A percentile compares a stretch with the other conserved stretches of the same genome.
phyloP scores from a whole-genome alignment of 177 flowering plant genomes.

The Vitis hybrid region DNA sequence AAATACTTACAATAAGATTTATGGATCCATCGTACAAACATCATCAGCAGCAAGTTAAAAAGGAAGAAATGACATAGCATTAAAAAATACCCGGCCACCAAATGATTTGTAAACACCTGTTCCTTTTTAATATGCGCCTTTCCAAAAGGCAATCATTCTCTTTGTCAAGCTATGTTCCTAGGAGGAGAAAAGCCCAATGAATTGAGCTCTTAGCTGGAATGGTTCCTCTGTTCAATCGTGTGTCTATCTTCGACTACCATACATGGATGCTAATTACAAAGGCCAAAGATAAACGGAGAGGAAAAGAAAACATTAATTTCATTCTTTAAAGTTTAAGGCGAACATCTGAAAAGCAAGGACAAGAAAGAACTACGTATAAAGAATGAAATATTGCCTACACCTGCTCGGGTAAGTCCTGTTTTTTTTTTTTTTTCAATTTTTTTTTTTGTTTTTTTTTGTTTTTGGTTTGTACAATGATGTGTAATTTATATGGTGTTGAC shows the following conservation, averaged over 20 bases:
- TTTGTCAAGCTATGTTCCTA: too few species aligned
- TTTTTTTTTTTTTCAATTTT: slow-evolving; percentile 3
- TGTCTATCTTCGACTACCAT: too few species aligned
- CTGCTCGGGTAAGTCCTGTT: slow-evolving; percentile 25
- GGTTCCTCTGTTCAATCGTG: too few species aligned
- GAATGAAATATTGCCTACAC: slow-evolving; percentile 38
- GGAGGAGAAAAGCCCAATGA: too few species aligned
- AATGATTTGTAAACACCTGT: background rate
- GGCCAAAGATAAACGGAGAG: background rate
- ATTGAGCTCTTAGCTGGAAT: too few species aligned
- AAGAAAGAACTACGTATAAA: slow-evolving; percentile 22
- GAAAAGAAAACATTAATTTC: background rate
- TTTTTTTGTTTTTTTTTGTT: background rate
- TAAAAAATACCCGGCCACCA: background rate
- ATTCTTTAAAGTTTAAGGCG: background rate
- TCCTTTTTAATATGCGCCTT: too few species aligned
- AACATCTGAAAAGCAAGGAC: slow-evolving; percentile 9
- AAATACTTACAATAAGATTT: too few species aligned
- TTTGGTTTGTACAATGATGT: slow-evolving; percentile 15
- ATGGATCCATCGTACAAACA: too few species aligned
- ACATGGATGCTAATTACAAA: too few species aligned
- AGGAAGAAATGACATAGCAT: background rate
- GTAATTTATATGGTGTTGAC: slow-evolving; percentile 9
- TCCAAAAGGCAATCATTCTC: too few species aligned
- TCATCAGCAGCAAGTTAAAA: background rate